Evolutionary conservation across 2,329 filamentous ascomycete genomes (phyloP), one percentile per base, ranked within the genome.

Genomic region (Fusarium pseudonygamai): DNA sequence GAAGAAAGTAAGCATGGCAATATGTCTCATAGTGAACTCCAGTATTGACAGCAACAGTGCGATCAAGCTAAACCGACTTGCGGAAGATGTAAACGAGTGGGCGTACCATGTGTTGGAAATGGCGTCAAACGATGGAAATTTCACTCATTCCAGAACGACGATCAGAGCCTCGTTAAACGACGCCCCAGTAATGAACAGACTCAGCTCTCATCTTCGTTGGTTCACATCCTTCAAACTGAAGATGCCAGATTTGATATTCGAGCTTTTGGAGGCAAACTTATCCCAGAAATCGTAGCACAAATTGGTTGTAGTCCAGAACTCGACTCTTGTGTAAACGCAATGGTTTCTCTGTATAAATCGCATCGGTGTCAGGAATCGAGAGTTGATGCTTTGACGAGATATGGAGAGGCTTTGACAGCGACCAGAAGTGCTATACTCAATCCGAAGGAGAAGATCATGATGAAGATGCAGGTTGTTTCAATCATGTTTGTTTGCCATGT

Each of bases 111-210:
- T 8, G 45, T 77, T 1, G 72, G 71, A 4, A 76, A 70, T 7
- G 75, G 75, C 5, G 67, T 74, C 26, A 74, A 68, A 30, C 47
- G 75, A n/a, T 77, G 64, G 62, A 69, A 69, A 42, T 77, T 77
- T 10, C 61, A 64, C 7, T 60, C 58, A 1, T 58, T 74, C 5
- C 52, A 57, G 4, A 61, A 30, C 20, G 55, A 46, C 0, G 26
- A 37, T 1, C 26, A 50, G 3, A n/a, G 11, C 11, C 18, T 67
- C 10, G 14, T 45, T 3, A 64, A 7, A 24, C n/a, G 58, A 3
- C 60, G 56, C 2, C 75, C 72, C 11, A 77, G 63, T 49, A 77
- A 73, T 18, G 39, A 67, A 4, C 56, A 67, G 11, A 71, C 72
- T 1, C 45, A 22, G 2, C 40, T 70, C 11, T 61, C 68, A 16